Evolutionary conservation across 805 yeast genomes (phyloP), one percentile per base, ranked within the genome.

Genomic region (Novakomyces olei): DNA sequence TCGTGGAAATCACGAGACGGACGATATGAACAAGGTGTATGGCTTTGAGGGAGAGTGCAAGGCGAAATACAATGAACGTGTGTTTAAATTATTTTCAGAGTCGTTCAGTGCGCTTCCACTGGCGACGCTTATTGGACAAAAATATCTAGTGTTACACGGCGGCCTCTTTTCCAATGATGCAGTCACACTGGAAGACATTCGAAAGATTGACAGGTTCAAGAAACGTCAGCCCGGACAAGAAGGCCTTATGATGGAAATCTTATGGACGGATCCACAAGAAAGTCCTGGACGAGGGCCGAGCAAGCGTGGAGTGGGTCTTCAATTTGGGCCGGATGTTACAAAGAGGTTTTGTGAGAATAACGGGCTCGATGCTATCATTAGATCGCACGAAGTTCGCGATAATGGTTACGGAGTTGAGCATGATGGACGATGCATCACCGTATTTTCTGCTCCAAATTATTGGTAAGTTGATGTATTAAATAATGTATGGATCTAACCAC

Each of bases 361-460:
- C 51, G 62, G 65, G 20, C 59, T 88, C 38, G 65, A 72, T 44
- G 83, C 78, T 36, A 67, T 88, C 26, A 74, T 88, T 44, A 65
- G 99, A 45, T 80, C 95, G 2, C 99, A 88, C 48, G 98, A 88
- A 54, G 93, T 85, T 5, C 65, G 96, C 48, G 74, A 76, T 76
- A 73, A 65, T 4, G 99, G 99, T 30, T 80, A 74, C 37, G 80
- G 79, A 41, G 61, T 62, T 29, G 95, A 85, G 48, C 99, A 88
- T 47, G 63, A 75, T 37, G 92, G 91, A 8, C 63, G 70, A 41
- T 65, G 88, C 33, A 68, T 81, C 34, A 88, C 99, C 1, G 92
- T 88, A n/a, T 88, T 88, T 53, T 73, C 91, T 52, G 99, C 99
- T 1, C 99, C 99, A 23, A 85, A 88, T 28, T n/a, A n/a, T n/a